Evolutionary conservation across 2,329 filamentous ascomycete genomes (phyloP).

Genomic region (Phialophora tarda): DNA sequence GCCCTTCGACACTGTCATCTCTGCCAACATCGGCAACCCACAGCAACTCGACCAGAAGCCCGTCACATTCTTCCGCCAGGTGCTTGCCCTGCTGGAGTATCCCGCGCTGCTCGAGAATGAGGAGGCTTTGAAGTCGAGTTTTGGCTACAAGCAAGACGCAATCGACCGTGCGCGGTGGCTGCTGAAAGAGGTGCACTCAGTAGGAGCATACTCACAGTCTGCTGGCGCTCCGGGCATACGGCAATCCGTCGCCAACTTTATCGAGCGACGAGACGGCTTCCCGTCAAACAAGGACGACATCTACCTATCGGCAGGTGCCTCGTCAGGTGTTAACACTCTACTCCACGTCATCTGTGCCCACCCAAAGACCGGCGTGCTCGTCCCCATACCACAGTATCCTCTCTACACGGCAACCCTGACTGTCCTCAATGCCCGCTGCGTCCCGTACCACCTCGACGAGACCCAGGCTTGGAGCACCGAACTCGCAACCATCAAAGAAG

Average conservation of each 20-base stretch:
- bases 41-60: slow-evolving; percentile 99
- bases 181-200: slow-evolving; percentile 81
- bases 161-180: slow-evolving; percentile 81
- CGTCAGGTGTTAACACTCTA: slow-evolving; percentile 91
- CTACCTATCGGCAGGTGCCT: slow-evolving; percentile 90
- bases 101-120: slow-evolving; percentile 81
- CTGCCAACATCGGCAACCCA: slow-evolving; percentile 98
- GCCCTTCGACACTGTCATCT: slow-evolving; percentile 90
- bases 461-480: slow-evolving; percentile 85
- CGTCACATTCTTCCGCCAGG: slow-evolving; percentile 98
- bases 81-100: slow-evolving; percentile 90
- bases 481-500: slow-evolving; percentile 73
- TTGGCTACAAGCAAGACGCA: slow-evolving; percentile 91
- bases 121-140: slow-evolving; percentile 72
- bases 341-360: slow-evolving; percentile 84
- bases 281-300: slow-evolving; percentile 79
- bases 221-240: slow-evolving; percentile 86
- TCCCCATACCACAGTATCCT: slow-evolving; percentile 97
- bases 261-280: slow-evolving; percentile 90
- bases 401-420: slow-evolving; percentile 93
- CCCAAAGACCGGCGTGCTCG: slow-evolving; percentile 79
- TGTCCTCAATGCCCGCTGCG: slow-evolving; percentile 80
- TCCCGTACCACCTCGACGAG: slow-evolving; percentile 95
- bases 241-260: slow-evolving; percentile 88
- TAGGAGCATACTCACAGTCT: slow-evolving; percentile 95